A percentile compares a stretch with the other conserved stretches of the same genome.
phyloP scores from a whole-genome alignment of 139 green algal species.

The Tetradesmus lagerheimii region DNA sequence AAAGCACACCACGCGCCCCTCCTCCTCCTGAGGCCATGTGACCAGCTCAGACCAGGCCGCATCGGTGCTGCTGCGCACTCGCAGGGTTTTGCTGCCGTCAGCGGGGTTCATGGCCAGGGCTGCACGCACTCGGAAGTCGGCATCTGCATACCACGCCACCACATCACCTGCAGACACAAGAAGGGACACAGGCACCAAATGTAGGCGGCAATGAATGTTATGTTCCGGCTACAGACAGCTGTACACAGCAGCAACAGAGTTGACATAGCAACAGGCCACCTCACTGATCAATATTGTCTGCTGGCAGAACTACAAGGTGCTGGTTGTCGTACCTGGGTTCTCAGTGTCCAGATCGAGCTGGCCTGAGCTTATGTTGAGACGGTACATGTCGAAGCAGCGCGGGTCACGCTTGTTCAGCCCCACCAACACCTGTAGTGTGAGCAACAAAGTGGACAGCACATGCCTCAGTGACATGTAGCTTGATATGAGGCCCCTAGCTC shows the following conservation, averaged over 20 bases:
- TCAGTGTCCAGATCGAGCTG: conserved; percentile 1
- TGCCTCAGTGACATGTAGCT: too few species aligned
- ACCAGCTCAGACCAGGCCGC: conserved; percentile 2
- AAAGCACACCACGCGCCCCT: conserved; percentile 34
- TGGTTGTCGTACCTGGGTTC: conserved; percentile 7
- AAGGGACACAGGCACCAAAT: neutral
- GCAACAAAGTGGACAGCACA: neutral
- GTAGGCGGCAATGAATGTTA: too few species aligned
- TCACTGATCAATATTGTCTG: too few species aligned
- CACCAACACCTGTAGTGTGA: conserved; percentile 3
- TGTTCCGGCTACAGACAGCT: too few species aligned
- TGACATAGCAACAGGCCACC: neutral
- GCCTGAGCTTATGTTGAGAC: neutral
- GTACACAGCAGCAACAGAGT: too few species aligned
- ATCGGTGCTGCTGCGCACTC: neutral
- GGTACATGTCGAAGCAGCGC: conserved; percentile 22
- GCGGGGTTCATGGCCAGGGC: conserved; percentile 18
- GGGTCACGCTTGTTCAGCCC: conserved; percentile 34
- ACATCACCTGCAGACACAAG: conserved; percentile 6
- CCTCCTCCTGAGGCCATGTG: conserved; percentile 27
- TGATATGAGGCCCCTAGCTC: too few species aligned
- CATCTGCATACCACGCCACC: conserved; percentile 19
- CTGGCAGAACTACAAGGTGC: too few species aligned
- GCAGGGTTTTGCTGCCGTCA: conserved; percentile 35
- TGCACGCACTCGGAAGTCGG: neutral